Conservation (phyloP, 2,329 filamentous ascomycete species). For the Pyrenophora graminea region DNA sequence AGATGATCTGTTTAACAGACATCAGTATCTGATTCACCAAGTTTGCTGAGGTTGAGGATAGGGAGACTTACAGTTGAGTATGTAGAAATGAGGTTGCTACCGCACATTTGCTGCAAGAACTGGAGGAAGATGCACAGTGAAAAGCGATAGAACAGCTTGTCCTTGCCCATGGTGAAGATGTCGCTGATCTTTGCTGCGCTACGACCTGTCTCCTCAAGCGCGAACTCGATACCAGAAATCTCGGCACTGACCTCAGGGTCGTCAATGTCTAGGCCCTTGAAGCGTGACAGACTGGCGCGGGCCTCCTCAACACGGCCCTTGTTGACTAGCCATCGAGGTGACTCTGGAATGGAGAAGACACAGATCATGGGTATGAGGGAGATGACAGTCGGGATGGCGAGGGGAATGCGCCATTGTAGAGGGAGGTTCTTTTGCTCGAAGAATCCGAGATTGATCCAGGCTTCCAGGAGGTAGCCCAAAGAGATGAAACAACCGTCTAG, state of each 20-base stretch:
- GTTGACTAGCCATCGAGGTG: constrained; percentile 70
- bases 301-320: constrained; percentile 70
- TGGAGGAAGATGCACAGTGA: constrained; percentile 56
- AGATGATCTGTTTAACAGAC: constrained; percentile 40
- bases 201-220: constrained; percentile 53
- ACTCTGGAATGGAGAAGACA: constrained; percentile 73
- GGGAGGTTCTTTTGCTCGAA: constrained; percentile 61
- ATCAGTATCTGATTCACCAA: neutral
- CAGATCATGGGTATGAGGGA: constrained; percentile 57
- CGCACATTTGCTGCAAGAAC: constrained; percentile 58
- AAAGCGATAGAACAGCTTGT: constrained; percentile 66
- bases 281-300: constrained; percentile 48
- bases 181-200: constrained; percentile 67
- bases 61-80: constrained; percentile 55
- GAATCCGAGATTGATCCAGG: constrained; percentile 59
- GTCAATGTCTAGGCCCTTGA: constrained; percentile 48
- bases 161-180: constrained; percentile 61
- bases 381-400: constrained; percentile 66
- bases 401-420: constrained; percentile 69
- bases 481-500: constrained; percentile 54
- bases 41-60: constrained; percentile 45
- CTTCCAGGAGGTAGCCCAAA: constrained; percentile 51
- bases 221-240: constrained; percentile 63
- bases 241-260: constrained; percentile 63
- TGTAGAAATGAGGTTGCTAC: constrained; percentile 55